phyloP scores from a whole-genome alignment of 2,329 filamentous ascomycete species.

The Metarhizium anisopliae region DNA sequence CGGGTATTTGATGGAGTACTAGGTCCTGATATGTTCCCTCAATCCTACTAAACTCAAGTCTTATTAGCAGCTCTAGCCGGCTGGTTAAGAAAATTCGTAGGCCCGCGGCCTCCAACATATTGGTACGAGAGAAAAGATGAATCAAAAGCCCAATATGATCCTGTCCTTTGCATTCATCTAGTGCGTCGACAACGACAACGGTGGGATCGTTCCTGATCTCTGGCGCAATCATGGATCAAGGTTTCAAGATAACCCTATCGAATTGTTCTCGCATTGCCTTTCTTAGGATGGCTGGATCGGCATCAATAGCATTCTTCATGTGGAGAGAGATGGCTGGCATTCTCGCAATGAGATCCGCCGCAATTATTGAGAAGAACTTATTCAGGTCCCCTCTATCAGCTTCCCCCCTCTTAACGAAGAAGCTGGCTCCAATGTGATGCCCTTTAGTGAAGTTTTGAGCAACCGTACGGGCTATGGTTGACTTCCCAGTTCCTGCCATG shows the following conservation, averaged over 20 bases:
- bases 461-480: slow-evolving; percentile 26
- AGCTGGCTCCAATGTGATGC: slow-evolving; percentile 23
- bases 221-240: slow-evolving; percentile 13
- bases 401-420: slow-evolving; percentile 37
- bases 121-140: slow-evolving; percentile 2
- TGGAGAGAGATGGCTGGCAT: slow-evolving; percentile 18
- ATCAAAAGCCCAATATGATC: slow-evolving; percentile 22
- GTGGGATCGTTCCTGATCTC: neutral
- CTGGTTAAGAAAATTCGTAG: slow-evolving; percentile 32
- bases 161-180: slow-evolving; percentile 19
- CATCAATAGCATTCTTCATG: slow-evolving; percentile 21
- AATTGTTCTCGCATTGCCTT: slow-evolving; percentile 28
- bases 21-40: neutral
- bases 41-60: neutral
- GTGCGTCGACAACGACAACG: slow-evolving; percentile 26
- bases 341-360: slow-evolving; percentile 19
- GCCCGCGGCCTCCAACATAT: neutral
- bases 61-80: slow-evolving; percentile 24
- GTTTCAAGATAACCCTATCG: slow-evolving; percentile 27
- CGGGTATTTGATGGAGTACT: neutral
- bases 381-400: slow-evolving; percentile 24
- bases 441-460: slow-evolving; percentile 5
- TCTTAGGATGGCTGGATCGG: slow-evolving; percentile 17
- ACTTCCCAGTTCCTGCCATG: slow-evolving; percentile 31
- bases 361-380: slow-evolving; percentile 31